Evolutionary conservation across 2,329 filamentous ascomycete genomes (phyloP).

Genomic region (Aureobasidium vineae): DNA sequence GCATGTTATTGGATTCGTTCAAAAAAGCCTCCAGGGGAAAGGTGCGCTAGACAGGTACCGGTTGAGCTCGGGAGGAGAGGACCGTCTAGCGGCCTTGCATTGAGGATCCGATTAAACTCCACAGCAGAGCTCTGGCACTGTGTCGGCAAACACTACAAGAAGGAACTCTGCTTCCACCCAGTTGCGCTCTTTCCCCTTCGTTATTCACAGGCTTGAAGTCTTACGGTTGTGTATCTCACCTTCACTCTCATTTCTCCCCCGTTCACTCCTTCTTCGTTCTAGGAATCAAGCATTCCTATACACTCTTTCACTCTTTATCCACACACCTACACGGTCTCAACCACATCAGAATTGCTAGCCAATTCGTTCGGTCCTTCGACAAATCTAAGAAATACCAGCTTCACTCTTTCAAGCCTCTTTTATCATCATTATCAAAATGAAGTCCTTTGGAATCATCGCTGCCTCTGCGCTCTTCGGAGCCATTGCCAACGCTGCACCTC

Average conservation of each 20-base stretch:
- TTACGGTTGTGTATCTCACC: conserved; percentile 22
- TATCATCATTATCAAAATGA: conserved; percentile 37
- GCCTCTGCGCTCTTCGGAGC: conserved; percentile 32
- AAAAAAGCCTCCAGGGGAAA: conserved; percentile 12
- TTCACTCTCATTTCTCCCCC: conserved; percentile 23
- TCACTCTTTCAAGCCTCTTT: conserved; percentile 7
- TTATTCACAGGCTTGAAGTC: conserved; percentile 27
- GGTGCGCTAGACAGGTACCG: conserved; percentile 20
- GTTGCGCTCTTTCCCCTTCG: background rate
- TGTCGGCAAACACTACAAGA: conserved; percentile 23
- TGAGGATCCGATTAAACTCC: conserved; percentile 16
- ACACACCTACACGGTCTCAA: conserved; percentile 13
- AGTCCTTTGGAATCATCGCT: conserved; percentile 37
- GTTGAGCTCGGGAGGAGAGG: conserved; percentile 24
- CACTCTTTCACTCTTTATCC: conserved; percentile 23
- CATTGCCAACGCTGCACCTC: conserved; percentile 37
- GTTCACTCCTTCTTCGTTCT: conserved; percentile 27
- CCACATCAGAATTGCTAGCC: conserved; percentile 27
- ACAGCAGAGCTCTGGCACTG: conserved; percentile 13
- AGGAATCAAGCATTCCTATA: conserved; percentile 28
- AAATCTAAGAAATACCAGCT: background rate
- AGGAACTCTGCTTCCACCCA: conserved; percentile 1
- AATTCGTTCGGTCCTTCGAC: conserved; percentile 25
- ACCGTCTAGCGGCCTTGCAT: conserved; percentile 23
- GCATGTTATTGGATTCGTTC: conserved; percentile 17